Conservation (phyloP, 1,139 yeast genomes). For the Debaryomyces nepalensis region DNA sequence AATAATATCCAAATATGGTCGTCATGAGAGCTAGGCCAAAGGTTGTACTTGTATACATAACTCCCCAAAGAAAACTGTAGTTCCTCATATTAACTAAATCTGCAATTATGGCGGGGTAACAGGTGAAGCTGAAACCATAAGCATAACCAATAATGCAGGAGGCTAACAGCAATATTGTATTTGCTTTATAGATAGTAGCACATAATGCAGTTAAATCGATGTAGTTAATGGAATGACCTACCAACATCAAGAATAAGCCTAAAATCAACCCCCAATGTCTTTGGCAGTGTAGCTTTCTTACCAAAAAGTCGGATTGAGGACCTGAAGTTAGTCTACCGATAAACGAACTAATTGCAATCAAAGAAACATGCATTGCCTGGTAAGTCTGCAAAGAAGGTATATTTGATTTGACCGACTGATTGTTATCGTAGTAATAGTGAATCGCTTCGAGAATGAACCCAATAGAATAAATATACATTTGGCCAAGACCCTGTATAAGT, state of each 20-base stretch:
- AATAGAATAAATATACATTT: slow-evolving; percentile 49
- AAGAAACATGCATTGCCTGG: slow-evolving; percentile 75
- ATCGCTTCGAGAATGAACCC: slow-evolving; percentile 62
- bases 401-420: slow-evolving; percentile 16
- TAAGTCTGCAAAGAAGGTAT: slow-evolving; percentile 37
- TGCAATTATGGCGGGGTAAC: slow-evolving; percentile 78
- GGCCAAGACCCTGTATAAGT: slow-evolving; percentile 44
- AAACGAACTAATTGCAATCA: slow-evolving; percentile 70
- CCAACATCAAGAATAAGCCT: slow-evolving; percentile 47
- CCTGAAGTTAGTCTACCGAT: slow-evolving; percentile 73
- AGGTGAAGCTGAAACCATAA: slow-evolving; percentile 82
- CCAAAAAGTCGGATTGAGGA: slow-evolving; percentile 63
- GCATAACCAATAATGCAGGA: slow-evolving; percentile 70
- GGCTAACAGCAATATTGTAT: slow-evolving; percentile 47
- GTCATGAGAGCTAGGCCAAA: slow-evolving; percentile 43
- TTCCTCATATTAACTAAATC: slow-evolving; percentile 75
- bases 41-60: slow-evolving; percentile 62
- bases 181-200: slow-evolving; percentile 31
- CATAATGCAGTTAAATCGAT: slow-evolving; percentile 30
- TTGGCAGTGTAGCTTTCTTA: slow-evolving; percentile 54
- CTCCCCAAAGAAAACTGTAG: slow-evolving; percentile 84
- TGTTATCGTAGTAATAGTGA: slow-evolving; percentile 32
- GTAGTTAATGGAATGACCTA: slow-evolving; percentile 48
- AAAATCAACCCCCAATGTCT: slow-evolving; percentile 69
- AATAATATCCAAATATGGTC: slow-evolving; percentile 44